These are phyloP conservation scores for Nannochloropsis salina DNA, from an alignment of 108 stramenopile genomes.

Conservation along the genomic window DNA sequence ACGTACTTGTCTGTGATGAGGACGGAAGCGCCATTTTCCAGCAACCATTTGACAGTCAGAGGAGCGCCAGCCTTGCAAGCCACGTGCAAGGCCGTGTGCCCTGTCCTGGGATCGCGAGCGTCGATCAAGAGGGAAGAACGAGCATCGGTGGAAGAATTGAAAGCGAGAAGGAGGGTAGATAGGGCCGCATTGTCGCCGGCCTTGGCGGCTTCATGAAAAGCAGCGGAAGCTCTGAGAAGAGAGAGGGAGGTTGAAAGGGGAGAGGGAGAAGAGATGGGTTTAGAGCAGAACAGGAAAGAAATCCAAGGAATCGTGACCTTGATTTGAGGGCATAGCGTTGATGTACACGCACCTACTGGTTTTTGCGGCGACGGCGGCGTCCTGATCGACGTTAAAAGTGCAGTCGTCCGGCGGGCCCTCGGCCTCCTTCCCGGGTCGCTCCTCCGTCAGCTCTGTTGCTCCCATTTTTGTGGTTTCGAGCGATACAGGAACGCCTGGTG, in stretches of 20 bases:
- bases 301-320: too few relatives aligned
- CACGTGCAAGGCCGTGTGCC: neutral
- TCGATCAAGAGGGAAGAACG: neutral
- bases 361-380: too few relatives aligned
- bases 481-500: too few relatives aligned
- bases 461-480: too few relatives aligned
- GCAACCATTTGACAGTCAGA: neutral
- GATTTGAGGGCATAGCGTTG: too few relatives aligned
- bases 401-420: too few relatives aligned
- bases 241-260: neutral
- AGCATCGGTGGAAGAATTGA: neutral
- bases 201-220: neutral
- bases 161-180: neutral
- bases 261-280: too few relatives aligned
- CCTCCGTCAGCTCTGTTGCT: too few relatives aligned
- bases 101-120: neutral
- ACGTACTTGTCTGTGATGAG: conserved; percentile 17
- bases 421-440: too few relatives aligned
- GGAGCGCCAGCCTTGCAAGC: conserved; percentile 5
- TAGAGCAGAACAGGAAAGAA: too few relatives aligned
- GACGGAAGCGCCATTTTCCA: neutral
- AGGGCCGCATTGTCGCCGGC: neutral
- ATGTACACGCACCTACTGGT: too few relatives aligned
- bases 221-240: neutral
- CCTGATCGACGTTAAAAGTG: too few relatives aligned